Percentiles rank a stretch among this genome's conserved stretches.
Evolutionary conservation across 208 protist species (phyloP).

Genomic region (Leishmania lainsoni): DNA sequence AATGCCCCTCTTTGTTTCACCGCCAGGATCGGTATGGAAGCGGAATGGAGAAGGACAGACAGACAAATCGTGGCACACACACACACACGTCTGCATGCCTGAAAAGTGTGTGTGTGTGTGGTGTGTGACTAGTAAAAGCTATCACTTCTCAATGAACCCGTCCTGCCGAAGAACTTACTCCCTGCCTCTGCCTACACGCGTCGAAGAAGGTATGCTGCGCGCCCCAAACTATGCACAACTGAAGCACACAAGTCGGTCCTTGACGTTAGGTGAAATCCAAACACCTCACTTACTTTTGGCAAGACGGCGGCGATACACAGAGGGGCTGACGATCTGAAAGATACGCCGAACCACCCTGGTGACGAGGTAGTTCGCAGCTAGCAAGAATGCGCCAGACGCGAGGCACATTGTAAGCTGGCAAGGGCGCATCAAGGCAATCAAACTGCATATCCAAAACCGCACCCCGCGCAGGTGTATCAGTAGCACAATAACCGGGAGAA

Average conservation of each 20-base stretch:
- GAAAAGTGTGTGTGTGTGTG: too few relatives aligned
- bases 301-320: conserved; percentile 18
- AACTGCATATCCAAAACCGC: conserved; percentile 3
- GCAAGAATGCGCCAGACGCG: neutral
- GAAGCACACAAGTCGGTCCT: too few relatives aligned
- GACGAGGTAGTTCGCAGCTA: neutral
- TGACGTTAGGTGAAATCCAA: neutral
- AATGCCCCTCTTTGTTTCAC: neutral
- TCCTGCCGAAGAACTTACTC: neutral
- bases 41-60: neutral
- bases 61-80: neutral
- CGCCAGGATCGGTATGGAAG: neutral
- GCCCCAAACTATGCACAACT: neutral
- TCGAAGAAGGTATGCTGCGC: neutral
- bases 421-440: conserved; percentile 23
- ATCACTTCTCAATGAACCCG: neutral
- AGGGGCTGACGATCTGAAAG: conserved; percentile 19
- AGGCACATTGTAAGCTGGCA: conserved; percentile 21
- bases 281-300: conserved; percentile 29
- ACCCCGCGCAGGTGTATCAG: conserved; percentile 4
- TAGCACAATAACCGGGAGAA: conserved; percentile 13
- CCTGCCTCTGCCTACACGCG: neutral
- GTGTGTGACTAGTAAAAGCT: too few relatives aligned
- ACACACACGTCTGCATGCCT: neutral
- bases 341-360: conserved; percentile 6